Evolutionary conservation across 2,329 filamentous ascomycete genomes (phyloP).

Genomic region (Alternaria brassicicola): DNA sequence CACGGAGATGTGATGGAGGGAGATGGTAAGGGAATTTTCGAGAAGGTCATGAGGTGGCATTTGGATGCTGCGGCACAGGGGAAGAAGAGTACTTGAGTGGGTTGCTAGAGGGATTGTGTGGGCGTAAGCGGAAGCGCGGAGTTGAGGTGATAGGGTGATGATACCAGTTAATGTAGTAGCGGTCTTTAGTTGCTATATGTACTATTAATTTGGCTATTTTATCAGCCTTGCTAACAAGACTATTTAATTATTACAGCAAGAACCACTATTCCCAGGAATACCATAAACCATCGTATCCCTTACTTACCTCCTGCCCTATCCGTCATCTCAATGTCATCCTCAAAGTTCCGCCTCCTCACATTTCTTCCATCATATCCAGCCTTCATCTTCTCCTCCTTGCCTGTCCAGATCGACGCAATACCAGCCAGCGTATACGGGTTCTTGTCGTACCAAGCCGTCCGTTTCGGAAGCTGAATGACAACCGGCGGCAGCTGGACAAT

Average conservation of each 20-base stretch:
- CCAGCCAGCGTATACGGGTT: conserved; percentile 7
- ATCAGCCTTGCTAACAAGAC: neutral
- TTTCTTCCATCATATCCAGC: conserved; percentile 1
- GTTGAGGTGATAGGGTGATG: neutral
- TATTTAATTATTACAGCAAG: neutral
- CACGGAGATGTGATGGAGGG: conserved; percentile 88
- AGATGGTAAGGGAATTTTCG: conserved; percentile 75
- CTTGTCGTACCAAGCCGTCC: neutral
- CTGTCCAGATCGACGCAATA: conserved; percentile 7
- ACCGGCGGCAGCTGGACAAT: neutral
- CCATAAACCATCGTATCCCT: neutral
- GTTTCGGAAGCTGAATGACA: neutral
- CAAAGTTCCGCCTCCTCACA: neutral
- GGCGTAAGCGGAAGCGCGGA: neutral
- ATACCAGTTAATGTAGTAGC: neutral
- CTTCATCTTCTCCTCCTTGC: neutral
- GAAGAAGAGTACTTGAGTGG: conserved; percentile 1
- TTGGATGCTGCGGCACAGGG: conserved; percentile 52
- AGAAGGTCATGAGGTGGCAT: conserved; percentile 84
- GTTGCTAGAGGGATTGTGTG: neutral
- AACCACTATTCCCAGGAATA: neutral
- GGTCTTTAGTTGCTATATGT: neutral
- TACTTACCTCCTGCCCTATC: neutral
- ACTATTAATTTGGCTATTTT: neutral
- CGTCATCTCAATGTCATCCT: conserved; percentile 1